These are phyloP conservation scores for Lepraria neglecta DNA, from an alignment of 495 filamentous ascomycete species.

Conservation along the genomic window DNA sequence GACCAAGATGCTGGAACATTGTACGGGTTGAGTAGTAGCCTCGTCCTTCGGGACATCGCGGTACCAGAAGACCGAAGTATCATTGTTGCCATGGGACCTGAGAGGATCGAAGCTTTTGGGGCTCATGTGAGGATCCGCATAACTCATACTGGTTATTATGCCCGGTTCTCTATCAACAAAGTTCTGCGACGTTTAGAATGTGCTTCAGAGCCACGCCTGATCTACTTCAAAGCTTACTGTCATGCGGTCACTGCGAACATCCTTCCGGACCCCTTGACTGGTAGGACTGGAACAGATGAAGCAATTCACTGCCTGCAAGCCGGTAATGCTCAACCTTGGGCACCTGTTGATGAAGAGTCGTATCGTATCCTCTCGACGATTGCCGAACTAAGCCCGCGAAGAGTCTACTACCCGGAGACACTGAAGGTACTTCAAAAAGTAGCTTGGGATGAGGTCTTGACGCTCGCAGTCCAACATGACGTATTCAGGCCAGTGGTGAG, in stretches of 20 bases:
- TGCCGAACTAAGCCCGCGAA: slow-evolving; percentile 44
- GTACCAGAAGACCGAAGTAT: slow-evolving; percentile 36
- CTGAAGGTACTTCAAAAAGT: slow-evolving; percentile 46
- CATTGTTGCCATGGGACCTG: slow-evolving; percentile 46
- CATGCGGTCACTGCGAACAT: slow-evolving; percentile 58
- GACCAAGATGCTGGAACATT: slow-evolving; percentile 48
- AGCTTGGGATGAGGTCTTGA: slow-evolving; percentile 40
- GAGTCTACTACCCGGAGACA: slow-evolving; percentile 52
- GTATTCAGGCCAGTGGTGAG: slow-evolving; percentile 37
- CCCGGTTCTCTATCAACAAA: slow-evolving; percentile 42
- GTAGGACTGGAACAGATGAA: slow-evolving; percentile 57
- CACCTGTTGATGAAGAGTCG: slow-evolving; percentile 38
- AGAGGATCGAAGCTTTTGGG: slow-evolving; percentile 21
- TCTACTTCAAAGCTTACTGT: slow-evolving; percentile 43
- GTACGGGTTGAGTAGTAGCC: slow-evolving; percentile 47
- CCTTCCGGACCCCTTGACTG: slow-evolving; percentile 52
- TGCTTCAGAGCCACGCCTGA: slow-evolving; percentile 13
- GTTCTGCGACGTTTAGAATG: slow-evolving; percentile 42
- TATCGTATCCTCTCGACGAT: slow-evolving; percentile 38
- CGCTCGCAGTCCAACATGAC: slow-evolving; percentile 51
- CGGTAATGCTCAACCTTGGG: slow-evolving; percentile 49
- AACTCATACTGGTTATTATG: slow-evolving; percentile 31
- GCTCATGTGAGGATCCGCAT: slow-evolving; percentile 44
- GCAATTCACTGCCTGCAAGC: slow-evolving; percentile 44
- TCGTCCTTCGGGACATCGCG: slow-evolving; percentile 42